Percentiles rank a stretch among this genome's conserved stretches.
phyloP scores from a whole-genome alignment of 306 rosid genomes.

The Prunus kanzakura region DNA sequence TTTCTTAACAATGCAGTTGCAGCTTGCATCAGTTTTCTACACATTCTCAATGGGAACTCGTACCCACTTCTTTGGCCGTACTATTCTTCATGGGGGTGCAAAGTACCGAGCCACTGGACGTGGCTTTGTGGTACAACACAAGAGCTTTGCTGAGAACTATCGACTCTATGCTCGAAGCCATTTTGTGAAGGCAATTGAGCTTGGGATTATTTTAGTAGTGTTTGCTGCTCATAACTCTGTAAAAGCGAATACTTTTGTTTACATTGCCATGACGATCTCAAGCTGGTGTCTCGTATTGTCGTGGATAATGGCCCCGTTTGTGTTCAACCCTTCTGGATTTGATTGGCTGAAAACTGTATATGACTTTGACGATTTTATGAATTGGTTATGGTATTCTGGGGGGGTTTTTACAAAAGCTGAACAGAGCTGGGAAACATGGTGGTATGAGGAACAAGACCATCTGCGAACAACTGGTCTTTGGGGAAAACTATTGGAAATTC shows the following conservation, averaged over 20 bases:
- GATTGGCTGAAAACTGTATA: slow-evolving; percentile 99
- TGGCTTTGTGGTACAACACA: slow-evolving; percentile 93
- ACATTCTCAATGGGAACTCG: slow-evolving; percentile 88
- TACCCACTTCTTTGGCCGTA: slow-evolving; percentile 84
- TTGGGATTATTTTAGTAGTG: slow-evolving; percentile 74
- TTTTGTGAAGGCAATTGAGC: slow-evolving; percentile 89
- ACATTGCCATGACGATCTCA: slow-evolving; percentile 64
- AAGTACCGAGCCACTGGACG: slow-evolving; percentile 96
- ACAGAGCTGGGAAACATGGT: slow-evolving; percentile 94
- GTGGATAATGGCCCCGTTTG: slow-evolving; percentile 91
- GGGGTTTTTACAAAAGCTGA: slow-evolving; percentile 68
- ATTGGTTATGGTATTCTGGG: slow-evolving; percentile 80
- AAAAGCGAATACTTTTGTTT: slow-evolving; percentile 54
- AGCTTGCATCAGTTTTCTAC: slow-evolving; percentile 78
- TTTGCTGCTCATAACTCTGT: slow-evolving; percentile 67
- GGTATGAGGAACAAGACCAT: slow-evolving; percentile 94
- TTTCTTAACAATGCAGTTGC: slow-evolving; percentile 83
- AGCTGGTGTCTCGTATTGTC: slow-evolving; percentile 92
- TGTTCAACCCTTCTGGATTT: slow-evolving; percentile 91
- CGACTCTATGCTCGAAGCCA: slow-evolving; percentile 88
- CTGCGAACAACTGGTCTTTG: slow-evolving; percentile 86
- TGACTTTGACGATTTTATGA: slow-evolving; percentile 75
- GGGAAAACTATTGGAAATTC: slow-evolving; percentile 93
- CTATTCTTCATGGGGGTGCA: slow-evolving; percentile 95
- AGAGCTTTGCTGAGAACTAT: slow-evolving; percentile 88